Base-by-base conservation (phyloP, 805 yeast species). In the Yamadazyma nakazawae region DNA sequence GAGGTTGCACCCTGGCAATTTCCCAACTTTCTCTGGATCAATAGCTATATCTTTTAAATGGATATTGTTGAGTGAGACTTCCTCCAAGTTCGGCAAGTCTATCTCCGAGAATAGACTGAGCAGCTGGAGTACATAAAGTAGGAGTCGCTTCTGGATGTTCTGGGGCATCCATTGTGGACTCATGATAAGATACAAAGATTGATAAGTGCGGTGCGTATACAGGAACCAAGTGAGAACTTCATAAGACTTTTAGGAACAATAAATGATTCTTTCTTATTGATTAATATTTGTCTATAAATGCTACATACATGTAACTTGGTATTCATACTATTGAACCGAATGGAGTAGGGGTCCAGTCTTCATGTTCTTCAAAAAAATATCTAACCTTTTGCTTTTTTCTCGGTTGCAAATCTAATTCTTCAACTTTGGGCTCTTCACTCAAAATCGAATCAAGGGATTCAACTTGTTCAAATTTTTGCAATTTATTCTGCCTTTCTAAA, bases 51-150 rank as follows among this genome's bases (percentile, higher is more conserved):
- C 84, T 38, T 78, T 75, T 14, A 72, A 59, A 11, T 66, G 63
- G 78, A 74, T 48, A 69, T 72, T 62, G 75, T 76, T 62, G 69
- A 88, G 67, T 5, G 95, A 83, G 0, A 91, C 89, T 57, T 71
- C 72, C 49, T 89, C 94, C 44, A 91, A 63, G 59, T 89, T 85
- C 16, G 89, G 85, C 16, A 89, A 70, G 62, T 90, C 95, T 18
- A 90, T 78, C 54, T 84, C 86, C 1, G 96, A 85, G 58, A 91
- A 88, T 36, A 91, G 67, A 13, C 91, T 81, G 37, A 90, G 78
- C 63, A 88, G 92, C 60, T 86, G 88, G 21, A 91, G 75, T 4
- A 90, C 80, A 63, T 88, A 89, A 37, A 86, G 80, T 37, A 91
- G 77, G 34, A 90, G 76, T 55, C 96, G 73, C 66, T 87, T 85